A percentile compares a stretch with the other conserved stretches of the same genome.
Conservation (phyloP, 208 protist genomes). For the Wallacemonas sp. region DNA sequence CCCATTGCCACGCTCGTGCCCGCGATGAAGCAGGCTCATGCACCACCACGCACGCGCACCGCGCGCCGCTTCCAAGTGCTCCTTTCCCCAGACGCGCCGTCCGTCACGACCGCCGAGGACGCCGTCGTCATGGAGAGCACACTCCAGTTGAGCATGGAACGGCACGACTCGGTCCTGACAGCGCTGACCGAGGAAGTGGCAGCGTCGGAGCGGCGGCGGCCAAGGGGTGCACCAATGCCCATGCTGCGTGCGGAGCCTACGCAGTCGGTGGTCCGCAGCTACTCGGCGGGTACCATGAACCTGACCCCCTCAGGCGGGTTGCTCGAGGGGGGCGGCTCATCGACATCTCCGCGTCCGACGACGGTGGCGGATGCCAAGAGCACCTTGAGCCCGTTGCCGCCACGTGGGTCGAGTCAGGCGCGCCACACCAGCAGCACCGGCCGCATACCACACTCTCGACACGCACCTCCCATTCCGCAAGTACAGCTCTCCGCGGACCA, state of each 20-base stretch:
- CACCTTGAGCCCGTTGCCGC: not conserved
- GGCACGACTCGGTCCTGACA: constrained; percentile 7
- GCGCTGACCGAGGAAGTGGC: constrained; percentile 22
- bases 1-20: not conserved
- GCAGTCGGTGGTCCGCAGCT: not conserved
- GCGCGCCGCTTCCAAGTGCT: constrained; percentile 4
- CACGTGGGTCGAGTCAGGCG: not conserved
- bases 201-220: constrained; percentile 25
- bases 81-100: not conserved
- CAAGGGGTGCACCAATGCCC: constrained; percentile 27
- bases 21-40: not conserved
- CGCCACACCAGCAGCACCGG: too few relatives aligned
- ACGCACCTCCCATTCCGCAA: not conserved
- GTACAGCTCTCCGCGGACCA: not conserved
- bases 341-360: not conserved
- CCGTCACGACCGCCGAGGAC: not conserved
- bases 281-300: not conserved
- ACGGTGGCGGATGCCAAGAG: not conserved
- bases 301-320: not conserved
- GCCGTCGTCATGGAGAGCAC: constrained; percentile 6
- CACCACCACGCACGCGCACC: not conserved
- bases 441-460: too few relatives aligned
- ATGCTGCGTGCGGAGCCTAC: constrained; percentile 24
- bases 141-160: not conserved
- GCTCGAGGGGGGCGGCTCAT: not conserved